Evolutionary conservation across 2,329 filamentous ascomycete genomes (phyloP), one percentile per base, ranked within the genome.

Genomic region (Seiridium unicorne): DNA sequence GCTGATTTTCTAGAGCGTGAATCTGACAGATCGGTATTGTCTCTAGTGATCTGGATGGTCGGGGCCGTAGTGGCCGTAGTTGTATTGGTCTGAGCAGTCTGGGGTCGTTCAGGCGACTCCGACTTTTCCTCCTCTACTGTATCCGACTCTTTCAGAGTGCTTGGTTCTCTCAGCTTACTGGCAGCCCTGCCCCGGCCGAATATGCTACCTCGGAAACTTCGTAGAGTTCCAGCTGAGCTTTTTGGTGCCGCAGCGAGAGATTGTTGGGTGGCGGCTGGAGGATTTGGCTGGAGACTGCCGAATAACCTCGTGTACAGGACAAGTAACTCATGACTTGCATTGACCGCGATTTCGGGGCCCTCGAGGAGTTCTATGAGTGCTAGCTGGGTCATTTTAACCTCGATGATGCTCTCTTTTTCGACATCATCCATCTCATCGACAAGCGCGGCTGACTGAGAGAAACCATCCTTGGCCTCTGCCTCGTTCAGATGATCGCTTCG

Each of bases 381-480:
- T 61, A 99, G 80, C 69, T 98, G 93, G 9, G 94, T 97, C 86
- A 98, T 96, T 74, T 96, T 96, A 62, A 97, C 88, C 73, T 98
- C 91, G n/a, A 99, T 77, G 47, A 99, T 89, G 54, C 86, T 85
- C 73, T 93, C 91, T 70, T 93, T 96, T 71, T 98, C 93, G 34
- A 87, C 86, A 60, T 88, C 86, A 63, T 92, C 89, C 87, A 97
- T 91, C 49, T 91, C 87, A 65, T 94, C 90, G 1, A 96, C 83
- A 51, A 91, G 71, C 3, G 88, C 86, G 63, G 69, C 72, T 34
- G 64, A 64, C 59, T 53, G 55, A 18, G 65, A 54, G 53, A 73
- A 76, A 51, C 77, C 76, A 26, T 70, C 69, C 44, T 62, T 64
- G 57, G 69, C 70, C 59, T 80, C 81, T 1, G 75, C 78, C 47